phyloP scores from a whole-genome alignment of 2,329 filamentous ascomycete species.

The Proliferodiscus dingleyae region DNA sequence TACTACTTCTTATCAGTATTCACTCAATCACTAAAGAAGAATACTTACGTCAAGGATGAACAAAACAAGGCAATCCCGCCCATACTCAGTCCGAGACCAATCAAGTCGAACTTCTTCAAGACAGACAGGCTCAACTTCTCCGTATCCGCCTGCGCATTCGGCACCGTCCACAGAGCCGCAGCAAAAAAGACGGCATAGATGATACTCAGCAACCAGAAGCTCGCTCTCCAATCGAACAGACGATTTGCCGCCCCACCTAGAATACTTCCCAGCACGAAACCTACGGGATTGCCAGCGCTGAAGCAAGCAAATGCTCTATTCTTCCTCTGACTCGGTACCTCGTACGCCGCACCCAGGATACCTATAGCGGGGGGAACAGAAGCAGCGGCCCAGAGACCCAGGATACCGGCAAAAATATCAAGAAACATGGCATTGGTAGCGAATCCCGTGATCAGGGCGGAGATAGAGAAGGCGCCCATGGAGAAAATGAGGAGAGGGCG shows the following conservation, averaged over 20 bases:
- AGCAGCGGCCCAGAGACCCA: conserved; percentile 60
- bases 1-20: conserved; percentile 9
- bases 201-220: conserved; percentile 59
- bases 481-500: conserved; percentile 54
- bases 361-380: conserved; percentile 60
- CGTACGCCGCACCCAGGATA: conserved; percentile 58
- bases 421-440: conserved; percentile 53
- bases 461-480: conserved; percentile 55
- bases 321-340: conserved; percentile 54
- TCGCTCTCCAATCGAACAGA: conserved; percentile 58
- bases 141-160: conserved; percentile 44
- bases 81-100: conserved; percentile 57
- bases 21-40: conserved; percentile 38
- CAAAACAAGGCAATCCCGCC: conserved; percentile 48
- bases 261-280: conserved; percentile 37
- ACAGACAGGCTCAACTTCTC: conserved; percentile 35
- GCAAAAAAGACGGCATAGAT: conserved; percentile 58
- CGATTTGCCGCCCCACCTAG: conserved; percentile 57
- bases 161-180: conserved; percentile 56
- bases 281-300: conserved; percentile 36
- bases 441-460: conserved; percentile 54
- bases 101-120: conserved; percentile 51
- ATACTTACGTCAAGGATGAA: conserved; percentile 31
- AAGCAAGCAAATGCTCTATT: conserved; percentile 63
- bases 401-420: conserved; percentile 56